Base-by-base conservation (phyloP, 2,329 filamentous ascomycete species). In the Exserohilum turcica region DNA sequence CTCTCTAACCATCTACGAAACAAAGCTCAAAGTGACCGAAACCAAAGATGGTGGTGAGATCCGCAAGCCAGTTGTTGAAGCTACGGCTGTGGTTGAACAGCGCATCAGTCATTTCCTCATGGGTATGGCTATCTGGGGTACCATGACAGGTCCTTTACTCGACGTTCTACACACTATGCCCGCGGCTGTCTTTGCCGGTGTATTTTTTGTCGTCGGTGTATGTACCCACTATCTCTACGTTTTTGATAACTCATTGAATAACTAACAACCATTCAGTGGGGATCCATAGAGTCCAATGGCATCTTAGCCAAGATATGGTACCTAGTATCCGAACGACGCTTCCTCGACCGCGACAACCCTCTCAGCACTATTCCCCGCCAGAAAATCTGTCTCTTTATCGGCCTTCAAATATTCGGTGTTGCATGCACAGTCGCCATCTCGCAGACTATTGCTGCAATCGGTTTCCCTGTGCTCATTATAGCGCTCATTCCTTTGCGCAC, bases 381-480 rank as follows among this genome's bases (percentile, higher is more conserved):
- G 10, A 78, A 80, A 37, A 80, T 84, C 24, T 48, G 70, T 19
- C 74, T 79, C 10, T 85, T 79, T 63, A 74, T 83, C 8, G 72
- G 70, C 16, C 75, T 80, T 24, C 81, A 85, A 60, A 58, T 79
- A 3, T 42, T 80, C 7, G 78, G 76, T 2, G 80, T 84, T 12
- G 75, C 76, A 0, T 75, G 76, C 18, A 79, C 77, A 29, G 80
- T 85, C 2, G 82, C 80, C 1, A 80, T 85, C 40, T 82, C 80
- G 0, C 80, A 84, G 61, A 84, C 82, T 0, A 79, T 84, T 10
- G 82, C 79, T 0, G 82, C 82, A 0, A 82, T 84, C 27, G 79
- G 81, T 0, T 84, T 85, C 57, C 82, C 83, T 0, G 75, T 85
- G 15, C 71, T 85, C 37, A 83, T 85, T 57, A 78, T 80, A 37